Conservation (phyloP, 345 rosid genomes). For the Eutrema heterophyllum region DNA sequence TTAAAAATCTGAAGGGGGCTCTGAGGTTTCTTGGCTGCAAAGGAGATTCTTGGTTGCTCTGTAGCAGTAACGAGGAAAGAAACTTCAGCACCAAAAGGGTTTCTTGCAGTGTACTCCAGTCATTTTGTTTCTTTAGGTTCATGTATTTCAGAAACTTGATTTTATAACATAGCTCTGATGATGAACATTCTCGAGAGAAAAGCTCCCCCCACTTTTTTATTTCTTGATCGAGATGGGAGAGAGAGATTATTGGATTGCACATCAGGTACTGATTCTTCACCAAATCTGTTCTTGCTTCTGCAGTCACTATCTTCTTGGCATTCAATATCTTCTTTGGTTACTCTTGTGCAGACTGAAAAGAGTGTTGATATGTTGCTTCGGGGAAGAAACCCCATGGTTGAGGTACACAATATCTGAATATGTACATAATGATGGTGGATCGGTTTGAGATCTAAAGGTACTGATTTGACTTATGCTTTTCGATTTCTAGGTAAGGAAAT, state of each 20-base stretch:
- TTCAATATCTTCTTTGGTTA: neutral
- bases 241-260: slow-evolving; percentile 55
- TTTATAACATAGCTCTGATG: too few species aligned
- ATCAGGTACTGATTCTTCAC: slow-evolving; percentile 35
- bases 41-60: too few species aligned
- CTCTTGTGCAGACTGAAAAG: slow-evolving; percentile 53
- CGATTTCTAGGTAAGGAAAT: slow-evolving; percentile 40
- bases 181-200: slow-evolving; percentile 67
- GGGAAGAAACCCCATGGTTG: slow-evolving; percentile 53
- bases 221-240: slow-evolving; percentile 71
- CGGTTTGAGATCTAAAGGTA: neutral
- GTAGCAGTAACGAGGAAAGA: too few species aligned
- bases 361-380: slow-evolving; percentile 63
- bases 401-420: slow-evolving; percentile 35
- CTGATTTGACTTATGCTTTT: neutral
- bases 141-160: too few species aligned
- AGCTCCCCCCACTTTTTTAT: slow-evolving; percentile 63
- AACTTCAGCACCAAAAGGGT: too few species aligned
- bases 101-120: too few species aligned
- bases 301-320: neutral
- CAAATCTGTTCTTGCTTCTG: neutral
- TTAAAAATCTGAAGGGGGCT: too few species aligned
- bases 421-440: neutral
- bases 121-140: too few species aligned
- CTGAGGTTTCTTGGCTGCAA: too few species aligned